phyloP scores from a whole-genome alignment of 2,329 filamentous ascomycete species.

The Emericellopsis cladophorae region DNA sequence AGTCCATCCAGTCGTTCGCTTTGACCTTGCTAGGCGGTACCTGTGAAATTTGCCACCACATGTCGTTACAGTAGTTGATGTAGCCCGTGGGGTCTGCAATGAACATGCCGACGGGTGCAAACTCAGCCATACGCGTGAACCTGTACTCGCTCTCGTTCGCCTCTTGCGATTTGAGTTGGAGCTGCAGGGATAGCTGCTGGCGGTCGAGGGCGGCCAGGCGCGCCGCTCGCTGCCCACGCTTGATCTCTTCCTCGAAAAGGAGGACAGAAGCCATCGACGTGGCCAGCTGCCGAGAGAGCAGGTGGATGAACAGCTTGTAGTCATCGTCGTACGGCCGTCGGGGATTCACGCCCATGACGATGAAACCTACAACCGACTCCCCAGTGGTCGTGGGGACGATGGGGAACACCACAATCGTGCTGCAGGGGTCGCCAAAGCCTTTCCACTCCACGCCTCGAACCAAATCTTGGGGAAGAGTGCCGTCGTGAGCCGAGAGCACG shows the following conservation, averaged over 20 bases:
- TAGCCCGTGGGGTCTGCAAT: constrained; percentile 61
- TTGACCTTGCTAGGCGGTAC: constrained; percentile 46
- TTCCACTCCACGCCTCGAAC: constrained; percentile 56
- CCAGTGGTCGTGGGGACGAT: constrained; percentile 63
- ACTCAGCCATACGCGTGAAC: constrained; percentile 76
- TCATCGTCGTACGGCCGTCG: constrained; percentile 69
- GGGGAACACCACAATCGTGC: constrained; percentile 62
- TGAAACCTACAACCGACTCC: constrained; percentile 63
- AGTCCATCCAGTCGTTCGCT: constrained; percentile 59
- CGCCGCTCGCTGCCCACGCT: constrained; percentile 59
- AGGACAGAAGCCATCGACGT: constrained; percentile 74
- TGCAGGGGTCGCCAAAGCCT: constrained; percentile 59
- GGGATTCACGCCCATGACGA: constrained; percentile 69
- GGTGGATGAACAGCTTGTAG: constrained; percentile 64
- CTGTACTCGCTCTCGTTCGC: constrained; percentile 59
- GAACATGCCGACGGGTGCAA: constrained; percentile 74
- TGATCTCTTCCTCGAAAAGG: constrained; percentile 73
- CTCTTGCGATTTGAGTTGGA: constrained; percentile 51
- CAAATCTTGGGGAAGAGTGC: constrained; percentile 50
- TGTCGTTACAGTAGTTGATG: constrained; percentile 73
- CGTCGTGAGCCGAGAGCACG: constrained; percentile 52
- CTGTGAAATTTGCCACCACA: constrained; percentile 60
- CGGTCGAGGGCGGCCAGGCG: constrained; percentile 64
- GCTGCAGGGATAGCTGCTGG: constrained; percentile 64
- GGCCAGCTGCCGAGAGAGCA: constrained; percentile 62